These are phyloP conservation scores for Pulveroboletus sp. DNA, from an alignment of 768 basidiomycete species.

Conservation along the genomic window DNA sequence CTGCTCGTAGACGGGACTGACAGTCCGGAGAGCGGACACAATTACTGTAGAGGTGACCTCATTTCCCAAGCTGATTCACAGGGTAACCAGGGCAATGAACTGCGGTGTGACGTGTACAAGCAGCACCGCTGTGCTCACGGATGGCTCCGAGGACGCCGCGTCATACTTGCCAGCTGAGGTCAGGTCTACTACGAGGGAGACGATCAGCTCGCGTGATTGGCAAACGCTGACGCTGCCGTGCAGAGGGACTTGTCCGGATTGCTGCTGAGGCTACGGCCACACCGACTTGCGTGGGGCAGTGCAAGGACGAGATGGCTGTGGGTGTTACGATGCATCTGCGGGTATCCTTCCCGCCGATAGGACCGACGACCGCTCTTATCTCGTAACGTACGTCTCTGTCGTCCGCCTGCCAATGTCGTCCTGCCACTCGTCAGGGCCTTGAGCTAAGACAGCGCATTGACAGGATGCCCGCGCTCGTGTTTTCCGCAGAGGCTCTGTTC, in stretches of 20 bases:
- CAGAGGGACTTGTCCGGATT: too few relatives aligned
- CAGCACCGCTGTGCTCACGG: not conserved
- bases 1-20: not conserved
- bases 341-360: too few relatives aligned
- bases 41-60: too few relatives aligned
- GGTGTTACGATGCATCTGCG: too few relatives aligned
- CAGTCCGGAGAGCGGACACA: not conserved
- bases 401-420: constrained; percentile 9
- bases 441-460: not conserved
- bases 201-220: not conserved
- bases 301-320: too few relatives aligned
- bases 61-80: not conserved
- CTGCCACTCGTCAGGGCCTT: not conserved
- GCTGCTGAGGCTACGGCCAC: too few relatives aligned
- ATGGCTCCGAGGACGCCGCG: not conserved
- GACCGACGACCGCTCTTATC: too few relatives aligned
- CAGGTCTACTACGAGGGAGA: not conserved
- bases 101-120: not conserved
- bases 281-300: too few relatives aligned
- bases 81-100: not conserved
- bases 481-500: not conserved
- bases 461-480: constrained; percentile 12
- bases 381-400: not conserved
- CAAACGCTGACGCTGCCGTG: too few relatives aligned
- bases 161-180: too few relatives aligned